Conservation (phyloP, 768 basidiomycete genomes). For the Sistotremastrum suecicum region DNA sequence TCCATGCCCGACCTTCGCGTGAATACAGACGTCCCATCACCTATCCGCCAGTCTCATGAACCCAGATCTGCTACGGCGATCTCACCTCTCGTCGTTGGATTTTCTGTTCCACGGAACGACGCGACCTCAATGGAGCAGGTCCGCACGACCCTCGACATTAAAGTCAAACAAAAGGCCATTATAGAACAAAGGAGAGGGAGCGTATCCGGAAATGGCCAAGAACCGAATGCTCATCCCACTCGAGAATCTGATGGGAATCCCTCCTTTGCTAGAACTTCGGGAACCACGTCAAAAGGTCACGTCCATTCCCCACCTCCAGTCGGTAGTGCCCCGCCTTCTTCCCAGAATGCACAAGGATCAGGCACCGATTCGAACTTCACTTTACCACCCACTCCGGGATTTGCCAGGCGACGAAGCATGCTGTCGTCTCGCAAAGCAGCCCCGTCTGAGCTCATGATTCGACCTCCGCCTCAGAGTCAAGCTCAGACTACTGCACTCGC, state of each 20-base stretch:
- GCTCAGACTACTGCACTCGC: no score
- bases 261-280: neutral
- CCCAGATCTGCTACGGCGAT: constrained; percentile 33
- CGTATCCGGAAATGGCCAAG: constrained; percentile 19
- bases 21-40: neutral
- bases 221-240: neutral
- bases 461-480: no score
- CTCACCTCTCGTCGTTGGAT: constrained; percentile 52
- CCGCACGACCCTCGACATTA: constrained; percentile 45
- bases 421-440: no score
- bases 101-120: constrained; percentile 42
- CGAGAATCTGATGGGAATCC: neutral
- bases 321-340: no score
- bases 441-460: no score
- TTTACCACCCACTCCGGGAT: neutral
- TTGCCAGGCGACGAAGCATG: no score
- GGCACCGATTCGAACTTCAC: neutral
- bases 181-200: constrained; percentile 60
- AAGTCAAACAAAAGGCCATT: constrained; percentile 58
- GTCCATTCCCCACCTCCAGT: no score
- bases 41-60: neutral
- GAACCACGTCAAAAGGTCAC: no score
- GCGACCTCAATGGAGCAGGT: constrained; percentile 44
- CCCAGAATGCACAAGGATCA: no score
- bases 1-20: neutral